Conservation (phyloP, 805 yeast species). For the Candida tallmaniae region DNA sequence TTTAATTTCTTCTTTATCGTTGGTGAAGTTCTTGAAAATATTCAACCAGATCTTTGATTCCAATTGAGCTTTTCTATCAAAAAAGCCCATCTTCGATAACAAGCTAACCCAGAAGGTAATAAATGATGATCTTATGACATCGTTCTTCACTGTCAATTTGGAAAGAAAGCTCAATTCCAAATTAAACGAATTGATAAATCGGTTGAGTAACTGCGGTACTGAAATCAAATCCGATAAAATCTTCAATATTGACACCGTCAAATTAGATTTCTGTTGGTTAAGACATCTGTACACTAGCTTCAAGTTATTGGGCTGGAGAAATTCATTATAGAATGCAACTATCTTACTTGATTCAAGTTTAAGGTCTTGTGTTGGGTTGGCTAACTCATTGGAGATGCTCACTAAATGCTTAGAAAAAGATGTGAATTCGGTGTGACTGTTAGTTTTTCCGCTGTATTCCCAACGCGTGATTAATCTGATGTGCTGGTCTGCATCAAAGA, state of each 20-base stretch:
- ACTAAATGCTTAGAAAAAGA: constrained; percentile 2
- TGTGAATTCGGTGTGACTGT: constrained; percentile 5
- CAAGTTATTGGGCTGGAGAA: constrained; percentile 48
- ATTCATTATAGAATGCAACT: constrained; percentile 38
- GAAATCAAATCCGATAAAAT: constrained; percentile 40
- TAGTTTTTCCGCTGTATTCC: constrained; percentile 8
- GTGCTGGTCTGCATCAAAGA: constrained; percentile 4
- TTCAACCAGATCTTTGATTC: constrained; percentile 50
- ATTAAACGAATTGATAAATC: constrained; percentile 64
- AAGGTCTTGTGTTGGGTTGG: not conserved
- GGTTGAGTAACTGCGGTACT: constrained; percentile 30
- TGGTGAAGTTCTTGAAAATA: constrained; percentile 62
- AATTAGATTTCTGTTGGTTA: constrained; percentile 51
- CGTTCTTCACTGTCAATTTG: constrained; percentile 48
- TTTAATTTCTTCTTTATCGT: constrained; percentile 44
- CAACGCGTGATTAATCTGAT: constrained; percentile 3
- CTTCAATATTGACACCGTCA: constrained; percentile 57
- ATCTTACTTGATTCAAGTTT: too few species aligned
- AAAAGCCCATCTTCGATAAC: constrained; percentile 43
- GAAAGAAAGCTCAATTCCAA: constrained; percentile 57
- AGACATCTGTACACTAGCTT: constrained; percentile 68
- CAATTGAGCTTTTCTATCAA: constrained; percentile 63
- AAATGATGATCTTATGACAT: constrained; percentile 54
- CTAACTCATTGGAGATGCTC: constrained; percentile 3
- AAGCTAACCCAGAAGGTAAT: constrained; percentile 58